Conservation (phyloP, 75 land plant genomes). For the Cryptomeria japonica region DNA sequence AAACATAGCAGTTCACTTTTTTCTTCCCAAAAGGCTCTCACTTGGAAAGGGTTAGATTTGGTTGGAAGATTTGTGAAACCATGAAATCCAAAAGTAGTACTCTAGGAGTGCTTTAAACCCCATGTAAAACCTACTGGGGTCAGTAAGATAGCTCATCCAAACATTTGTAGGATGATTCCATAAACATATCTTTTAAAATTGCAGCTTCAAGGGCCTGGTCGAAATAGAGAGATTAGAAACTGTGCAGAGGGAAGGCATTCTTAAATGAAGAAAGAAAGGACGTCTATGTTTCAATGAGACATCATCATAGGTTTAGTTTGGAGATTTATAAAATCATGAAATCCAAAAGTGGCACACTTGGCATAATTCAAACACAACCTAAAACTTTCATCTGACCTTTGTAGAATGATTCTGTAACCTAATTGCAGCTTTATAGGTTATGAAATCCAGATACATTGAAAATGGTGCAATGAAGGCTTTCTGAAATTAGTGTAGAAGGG, state of each 20-base stretch:
- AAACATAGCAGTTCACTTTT: neutral
- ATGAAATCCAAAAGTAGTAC: neutral
- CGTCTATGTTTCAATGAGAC: neutral
- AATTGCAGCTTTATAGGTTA: too few relatives aligned
- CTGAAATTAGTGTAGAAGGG: neutral
- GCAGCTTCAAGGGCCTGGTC: neutral
- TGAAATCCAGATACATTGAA: neutral
- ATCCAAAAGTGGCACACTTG: too few relatives aligned
- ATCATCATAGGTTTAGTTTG: too few relatives aligned
- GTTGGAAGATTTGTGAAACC: too few relatives aligned
- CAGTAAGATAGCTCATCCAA: neutral
- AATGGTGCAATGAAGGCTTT: neutral
- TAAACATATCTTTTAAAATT: too few relatives aligned
- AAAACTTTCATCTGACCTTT: too few relatives aligned
- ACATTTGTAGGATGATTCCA: neutral
- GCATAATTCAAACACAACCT: too few relatives aligned
- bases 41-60: neutral
- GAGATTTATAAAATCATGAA: too few relatives aligned
- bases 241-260: neutral
- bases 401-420: too few relatives aligned
- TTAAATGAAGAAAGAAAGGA: neutral
- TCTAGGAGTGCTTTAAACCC: neutral
- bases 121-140: neutral
- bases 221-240: neutral
- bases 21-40: neutral